Evolutionary conservation across 176 grass and related monocot species (phyloP).

Genomic region (Guadua angustifolia): DNA sequence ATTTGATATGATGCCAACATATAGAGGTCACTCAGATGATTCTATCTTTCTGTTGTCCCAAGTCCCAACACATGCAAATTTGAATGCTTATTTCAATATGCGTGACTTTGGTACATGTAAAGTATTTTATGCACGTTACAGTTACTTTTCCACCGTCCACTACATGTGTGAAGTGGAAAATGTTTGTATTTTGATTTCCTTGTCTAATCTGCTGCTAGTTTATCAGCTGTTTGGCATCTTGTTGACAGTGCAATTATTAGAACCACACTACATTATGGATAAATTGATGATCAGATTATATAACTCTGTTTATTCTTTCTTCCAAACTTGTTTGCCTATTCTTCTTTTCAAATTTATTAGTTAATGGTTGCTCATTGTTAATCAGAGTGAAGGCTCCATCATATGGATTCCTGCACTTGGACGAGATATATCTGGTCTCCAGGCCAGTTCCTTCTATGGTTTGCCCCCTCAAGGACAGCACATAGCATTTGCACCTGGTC

Average conservation of each 20-base stretch:
- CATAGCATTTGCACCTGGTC: slow-evolving; percentile 65
- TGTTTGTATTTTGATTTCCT: neutral
- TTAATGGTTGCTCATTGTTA: slow-evolving; percentile 29
- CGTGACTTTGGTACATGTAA: too few relatives aligned
- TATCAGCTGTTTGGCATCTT: neutral
- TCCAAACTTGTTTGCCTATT: neutral
- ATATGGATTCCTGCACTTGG: slow-evolving; percentile 71
- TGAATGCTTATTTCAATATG: too few relatives aligned
- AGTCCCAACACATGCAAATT: too few relatives aligned
- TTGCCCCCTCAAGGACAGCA: slow-evolving; percentile 68
- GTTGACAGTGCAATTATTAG: too few relatives aligned
- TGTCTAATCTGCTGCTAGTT: neutral
- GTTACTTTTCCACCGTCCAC: too few relatives aligned
- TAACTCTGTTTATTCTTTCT: neutral
- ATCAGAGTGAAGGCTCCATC: slow-evolving; percentile 64
- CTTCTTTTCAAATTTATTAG: neutral
- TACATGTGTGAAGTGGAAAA: too few relatives aligned
- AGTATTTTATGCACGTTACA: too few relatives aligned
- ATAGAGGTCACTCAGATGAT: too few relatives aligned
- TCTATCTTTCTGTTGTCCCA: too few relatives aligned
- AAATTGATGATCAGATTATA: neutral
- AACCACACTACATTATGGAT: too few relatives aligned
- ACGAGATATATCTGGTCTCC: slow-evolving; percentile 70
- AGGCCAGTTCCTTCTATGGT: slow-evolving; percentile 65
- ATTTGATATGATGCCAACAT: too few relatives aligned